phyloP scores from a whole-genome alignment of 2,329 filamentous ascomycete genomes.

The Claviceps africana region DNA sequence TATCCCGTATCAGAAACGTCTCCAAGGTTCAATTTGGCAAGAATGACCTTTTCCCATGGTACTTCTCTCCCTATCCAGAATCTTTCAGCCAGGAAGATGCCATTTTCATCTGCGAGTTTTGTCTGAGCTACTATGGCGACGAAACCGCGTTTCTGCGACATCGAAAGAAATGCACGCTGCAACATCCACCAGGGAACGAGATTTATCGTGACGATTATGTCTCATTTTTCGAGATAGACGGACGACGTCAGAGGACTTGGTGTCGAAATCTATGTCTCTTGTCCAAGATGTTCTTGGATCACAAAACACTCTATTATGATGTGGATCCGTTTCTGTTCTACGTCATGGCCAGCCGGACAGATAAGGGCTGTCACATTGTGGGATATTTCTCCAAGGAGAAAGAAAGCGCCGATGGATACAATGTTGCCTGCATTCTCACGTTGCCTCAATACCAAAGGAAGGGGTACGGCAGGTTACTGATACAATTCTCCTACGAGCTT shows the following conservation, averaged over 20 bases:
- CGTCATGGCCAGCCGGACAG: constrained; percentile 83
- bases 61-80: constrained; percentile 94
- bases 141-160: constrained; percentile 73
- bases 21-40: constrained; percentile 88
- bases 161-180: constrained; percentile 74
- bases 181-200: constrained; percentile 92
- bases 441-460: constrained; percentile 92
- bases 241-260: constrained; percentile 84
- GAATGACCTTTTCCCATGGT: constrained; percentile 91
- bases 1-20: constrained; percentile 89
- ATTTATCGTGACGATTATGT: constrained; percentile 92
- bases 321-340: constrained; percentile 99
- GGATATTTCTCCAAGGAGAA: constrained; percentile 99
- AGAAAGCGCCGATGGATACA: constrained; percentile 91
- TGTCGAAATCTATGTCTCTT: constrained; percentile 91
- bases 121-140: constrained; percentile 78
- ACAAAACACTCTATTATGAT: constrained; percentile 97
- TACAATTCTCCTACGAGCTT: constrained; percentile 95
- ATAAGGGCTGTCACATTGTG: constrained; percentile 86
- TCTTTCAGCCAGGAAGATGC: constrained; percentile 77
- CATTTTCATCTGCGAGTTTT: constrained; percentile 96
- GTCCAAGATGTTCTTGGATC: constrained; percentile 91
- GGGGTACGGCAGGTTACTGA: constrained; percentile 82
- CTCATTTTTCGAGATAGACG: constrained; percentile 96
- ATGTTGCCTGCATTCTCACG: constrained; percentile 94